phyloP scores from a whole-genome alignment of 192 early-diverging fungal species.

The Coemansia sp. region DNA sequence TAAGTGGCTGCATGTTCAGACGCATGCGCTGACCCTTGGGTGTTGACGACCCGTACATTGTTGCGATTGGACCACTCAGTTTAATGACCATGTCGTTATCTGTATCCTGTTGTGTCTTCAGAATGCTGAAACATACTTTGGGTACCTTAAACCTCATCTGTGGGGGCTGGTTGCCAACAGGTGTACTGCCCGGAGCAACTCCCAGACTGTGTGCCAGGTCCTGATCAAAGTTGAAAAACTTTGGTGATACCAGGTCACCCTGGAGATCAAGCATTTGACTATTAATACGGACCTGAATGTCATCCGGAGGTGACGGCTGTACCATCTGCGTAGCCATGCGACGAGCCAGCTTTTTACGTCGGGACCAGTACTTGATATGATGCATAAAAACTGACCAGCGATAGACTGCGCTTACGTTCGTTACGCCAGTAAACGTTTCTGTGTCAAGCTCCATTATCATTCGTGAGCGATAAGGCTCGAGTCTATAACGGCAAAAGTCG shows the following conservation, averaged over 20 bases:
- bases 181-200: not conserved
- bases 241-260: conserved; percentile 36
- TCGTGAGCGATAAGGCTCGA: conserved; percentile 33
- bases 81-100: conserved; percentile 25
- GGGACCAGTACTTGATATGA: conserved; percentile 45
- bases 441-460: conserved; percentile 36
- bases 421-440: conserved; percentile 17
- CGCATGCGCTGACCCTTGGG: conserved; percentile 23
- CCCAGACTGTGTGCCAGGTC: conserved; percentile 15
- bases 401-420: conserved; percentile 41
- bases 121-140: conserved; percentile 18
- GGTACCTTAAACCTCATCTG: conserved; percentile 44
- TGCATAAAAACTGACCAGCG: conserved; percentile 52
- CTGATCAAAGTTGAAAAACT: conserved; percentile 34
- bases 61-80: conserved; percentile 31
- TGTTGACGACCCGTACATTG: conserved; percentile 41
- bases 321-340: conserved; percentile 34
- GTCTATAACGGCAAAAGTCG: conserved; percentile 19
- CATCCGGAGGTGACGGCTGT: conserved; percentile 25
- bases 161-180: conserved; percentile 12
- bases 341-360: conserved; percentile 40
- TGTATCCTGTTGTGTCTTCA: conserved; percentile 21
- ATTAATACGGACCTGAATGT: conserved; percentile 33
- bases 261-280: conserved; percentile 39
- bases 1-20: conserved; percentile 27